These are phyloP conservation scores for Saturnispora sanitii DNA, from an alignment of 805 yeast species.

Conservation along the genomic window DNA sequence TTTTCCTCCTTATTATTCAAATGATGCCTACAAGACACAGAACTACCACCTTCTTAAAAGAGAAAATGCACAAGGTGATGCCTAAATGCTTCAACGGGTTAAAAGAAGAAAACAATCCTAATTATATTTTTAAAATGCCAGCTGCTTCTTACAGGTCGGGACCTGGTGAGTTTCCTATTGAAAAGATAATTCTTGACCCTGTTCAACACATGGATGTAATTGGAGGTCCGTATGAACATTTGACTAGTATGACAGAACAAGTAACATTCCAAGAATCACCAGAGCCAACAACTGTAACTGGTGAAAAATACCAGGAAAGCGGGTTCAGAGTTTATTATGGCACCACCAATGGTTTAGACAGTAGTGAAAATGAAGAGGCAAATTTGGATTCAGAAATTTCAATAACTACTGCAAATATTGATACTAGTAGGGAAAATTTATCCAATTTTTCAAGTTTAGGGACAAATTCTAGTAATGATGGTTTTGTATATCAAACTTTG, in stretches of 20 bases:
- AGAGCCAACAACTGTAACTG: not conserved
- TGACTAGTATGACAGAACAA: not conserved
- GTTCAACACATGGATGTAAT: conserved; percentile 3
- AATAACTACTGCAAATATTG: no score
- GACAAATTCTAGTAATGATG: no score
- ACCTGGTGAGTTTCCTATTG: not conserved
- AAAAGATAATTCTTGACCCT: conserved; percentile 1
- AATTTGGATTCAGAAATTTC: not conserved
- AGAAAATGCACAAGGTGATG: not conserved
- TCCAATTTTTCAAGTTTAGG: no score
- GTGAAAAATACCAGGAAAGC: not conserved
- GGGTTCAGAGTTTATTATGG: not conserved
- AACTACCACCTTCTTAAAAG: not conserved
- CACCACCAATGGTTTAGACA: not conserved
- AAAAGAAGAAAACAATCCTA: no score
- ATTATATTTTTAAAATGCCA: not conserved
- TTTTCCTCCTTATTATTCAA: not conserved
- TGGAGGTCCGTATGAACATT: not conserved
- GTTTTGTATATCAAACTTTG: no score
- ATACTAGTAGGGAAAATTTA: no score
- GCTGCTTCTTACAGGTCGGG: not conserved
- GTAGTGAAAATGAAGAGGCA: not conserved
- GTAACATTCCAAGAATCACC: not conserved
- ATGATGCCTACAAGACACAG: not conserved
- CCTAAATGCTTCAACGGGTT: not conserved